A percentile compares a stretch with the other conserved stretches of the same genome.
These are phyloP conservation scores for Kalaharituber pfeilii DNA, from an alignment of 2,329 filamentous ascomycete species.

Conservation along the genomic window DNA sequence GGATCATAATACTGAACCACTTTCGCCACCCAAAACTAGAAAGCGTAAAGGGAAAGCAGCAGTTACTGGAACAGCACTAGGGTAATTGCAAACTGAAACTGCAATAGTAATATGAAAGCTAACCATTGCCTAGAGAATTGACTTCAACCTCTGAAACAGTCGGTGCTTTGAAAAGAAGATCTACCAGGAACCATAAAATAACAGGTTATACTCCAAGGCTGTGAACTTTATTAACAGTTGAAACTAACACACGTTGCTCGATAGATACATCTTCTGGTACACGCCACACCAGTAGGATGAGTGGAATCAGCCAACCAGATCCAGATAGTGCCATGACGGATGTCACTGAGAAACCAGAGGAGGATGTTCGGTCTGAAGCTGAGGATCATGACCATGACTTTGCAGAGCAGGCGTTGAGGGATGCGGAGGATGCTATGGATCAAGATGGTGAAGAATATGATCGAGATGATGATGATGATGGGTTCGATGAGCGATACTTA, in stretches of 20 bases:
- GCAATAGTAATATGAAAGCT: constrained; percentile 28
- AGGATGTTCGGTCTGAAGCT: constrained; percentile 30
- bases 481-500: constrained; percentile 45
- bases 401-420: constrained; percentile 26
- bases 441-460: constrained; percentile 33
- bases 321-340: constrained; percentile 57
- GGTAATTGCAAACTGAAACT: no score
- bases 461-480: constrained; percentile 37
- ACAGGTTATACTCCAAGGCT: constrained; percentile 33
- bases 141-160: constrained; percentile 27
- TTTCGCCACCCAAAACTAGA: constrained; percentile 31
- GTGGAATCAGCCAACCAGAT: constrained; percentile 34
- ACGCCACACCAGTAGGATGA: constrained; percentile 15
- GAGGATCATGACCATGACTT: constrained; percentile 26
- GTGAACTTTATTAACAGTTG: constrained; percentile 17
- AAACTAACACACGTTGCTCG: constrained; percentile 5
- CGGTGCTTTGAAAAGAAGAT: constrained; percentile 53
- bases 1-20: constrained; percentile 20
- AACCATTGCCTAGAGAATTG: background rate
- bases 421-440: constrained; percentile 40
- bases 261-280: background rate
- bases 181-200: constrained; percentile 51
- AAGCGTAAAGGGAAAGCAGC: constrained; percentile 43
- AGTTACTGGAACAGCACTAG: constrained; percentile 54
- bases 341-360: constrained; percentile 39